These are phyloP conservation scores for Rauvolfia tetraphylla DNA, from an alignment of 257 asterid species.

Conservation along the genomic window DNA sequence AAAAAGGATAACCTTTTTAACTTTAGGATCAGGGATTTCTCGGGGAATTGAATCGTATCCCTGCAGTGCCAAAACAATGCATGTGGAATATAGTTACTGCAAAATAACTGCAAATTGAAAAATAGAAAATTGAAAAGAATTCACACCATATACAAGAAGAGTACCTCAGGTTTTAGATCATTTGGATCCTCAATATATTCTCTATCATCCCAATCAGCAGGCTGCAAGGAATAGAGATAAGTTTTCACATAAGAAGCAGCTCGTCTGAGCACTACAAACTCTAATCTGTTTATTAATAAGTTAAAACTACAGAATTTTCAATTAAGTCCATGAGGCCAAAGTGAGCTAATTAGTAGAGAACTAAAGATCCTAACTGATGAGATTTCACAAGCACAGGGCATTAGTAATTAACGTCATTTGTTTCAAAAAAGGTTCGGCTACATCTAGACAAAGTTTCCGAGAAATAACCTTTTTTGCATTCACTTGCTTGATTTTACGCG, in stretches of 20 bases:
- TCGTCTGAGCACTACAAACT: not conserved
- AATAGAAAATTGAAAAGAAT: not conserved
- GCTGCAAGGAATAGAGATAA: conserved; percentile 41
- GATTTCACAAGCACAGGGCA: not conserved
- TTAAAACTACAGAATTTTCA: not conserved
- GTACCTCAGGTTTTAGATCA: conserved; percentile 76
- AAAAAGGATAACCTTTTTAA: conserved; percentile 50
- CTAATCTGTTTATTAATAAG: not conserved
- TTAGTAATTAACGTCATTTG: not conserved
- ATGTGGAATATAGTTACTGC: not conserved
- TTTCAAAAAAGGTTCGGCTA: not conserved
- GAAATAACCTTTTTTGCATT: conserved; percentile 66
- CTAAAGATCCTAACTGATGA: not conserved
- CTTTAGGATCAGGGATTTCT: conserved; percentile 91
- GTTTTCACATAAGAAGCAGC: not conserved
- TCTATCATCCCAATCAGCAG: conserved; percentile 94
- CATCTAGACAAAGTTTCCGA: not conserved
- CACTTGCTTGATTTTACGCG: conserved; percentile 68
- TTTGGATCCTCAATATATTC: conserved; percentile 86
- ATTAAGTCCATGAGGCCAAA: not conserved
- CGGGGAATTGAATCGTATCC: conserved; percentile 90
- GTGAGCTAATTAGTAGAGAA: not conserved
- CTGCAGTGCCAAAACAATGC: conserved; percentile 37
- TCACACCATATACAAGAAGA: conserved; percentile 11
- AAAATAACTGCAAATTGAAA: not conserved